Base-by-base conservation (phyloP, 2,329 filamentous ascomycete species). In the Aureobasidium sp. region DNA sequence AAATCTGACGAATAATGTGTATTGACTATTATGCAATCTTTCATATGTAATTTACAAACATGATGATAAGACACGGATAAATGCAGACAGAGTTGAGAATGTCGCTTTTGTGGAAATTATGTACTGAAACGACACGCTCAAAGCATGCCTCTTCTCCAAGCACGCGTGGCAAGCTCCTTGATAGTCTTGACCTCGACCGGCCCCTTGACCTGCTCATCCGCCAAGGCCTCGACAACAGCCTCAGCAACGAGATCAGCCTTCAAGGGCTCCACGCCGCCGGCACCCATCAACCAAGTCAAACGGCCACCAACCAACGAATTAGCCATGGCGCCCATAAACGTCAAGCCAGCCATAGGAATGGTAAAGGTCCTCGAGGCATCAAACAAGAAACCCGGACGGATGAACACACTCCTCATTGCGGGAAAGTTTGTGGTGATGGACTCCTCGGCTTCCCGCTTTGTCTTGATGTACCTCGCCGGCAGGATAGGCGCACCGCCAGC, bases 61-160 rank as follows among this genome's bases (percentile, higher is more conserved):
- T 41, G 16, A 42, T 21, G 16, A 42, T 11, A 10, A 2, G 25
- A 16, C 16, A 21, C 14, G 19, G n/a, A n/a, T n/a, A n/a, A 29
- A 8, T 29, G 12, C 3, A 29, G 27, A 29, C 27, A 29, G 27
- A 29, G 27, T 12, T 4, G 7, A n/a, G n/a, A n/a, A n/a, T n/a
- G n/a, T n/a, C n/a, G n/a, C n/a, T n/a, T n/a, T n/a, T n/a, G n/a
- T n/a, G n/a, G n/a, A n/a, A n/a, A n/a, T n/a, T n/a, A n/a, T n/a
- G n/a, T n/a, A n/a, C n/a, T n/a, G n/a, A n/a, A n/a, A 30, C 12
- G 32, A 2, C 4, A 14, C 32, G 14, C 10, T 37, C 21, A 48
- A 14, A 94, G 70, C 93, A 98, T 97, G 16, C 79, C 83, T 70
- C 86, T 90, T 66, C 93, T 85, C 93, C 93, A 97, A 3, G 83